These are phyloP conservation scores for Camellia oleifera DNA, from an alignment of 179 eudicot species.

Conservation along the genomic window DNA sequence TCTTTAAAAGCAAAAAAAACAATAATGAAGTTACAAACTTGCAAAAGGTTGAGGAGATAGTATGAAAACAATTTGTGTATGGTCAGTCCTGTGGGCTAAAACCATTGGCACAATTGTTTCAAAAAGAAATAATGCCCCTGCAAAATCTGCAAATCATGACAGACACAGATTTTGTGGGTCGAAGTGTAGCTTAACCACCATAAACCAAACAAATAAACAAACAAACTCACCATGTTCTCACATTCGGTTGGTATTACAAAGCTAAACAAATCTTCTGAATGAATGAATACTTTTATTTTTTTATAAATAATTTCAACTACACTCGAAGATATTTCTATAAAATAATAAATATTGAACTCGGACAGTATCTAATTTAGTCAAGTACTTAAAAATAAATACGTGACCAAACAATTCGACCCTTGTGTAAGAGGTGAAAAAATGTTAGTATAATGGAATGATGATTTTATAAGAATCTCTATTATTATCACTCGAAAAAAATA, in stretches of 20 bases:
- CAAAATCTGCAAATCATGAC: not conserved
- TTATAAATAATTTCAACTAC: not conserved
- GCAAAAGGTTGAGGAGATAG: no score
- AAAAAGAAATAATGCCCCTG: not conserved
- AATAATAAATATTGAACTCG: no score
- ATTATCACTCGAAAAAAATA: no score
- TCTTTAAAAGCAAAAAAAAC: no score
- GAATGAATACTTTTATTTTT: not conserved
- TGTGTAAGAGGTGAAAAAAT: no score
- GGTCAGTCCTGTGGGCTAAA: not conserved
- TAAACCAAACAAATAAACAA: not conserved
- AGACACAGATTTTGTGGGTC: not conserved
- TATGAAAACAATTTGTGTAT: not conserved
- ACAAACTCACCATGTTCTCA: not conserved
- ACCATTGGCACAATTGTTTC: not conserved
- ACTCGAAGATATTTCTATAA: not conserved
- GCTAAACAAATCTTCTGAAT: not conserved
- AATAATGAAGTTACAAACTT: no score
- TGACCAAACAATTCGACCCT: no score
- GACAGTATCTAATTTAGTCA: no score
- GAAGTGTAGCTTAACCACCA: conserved; percentile 9
- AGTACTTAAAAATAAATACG: no score
- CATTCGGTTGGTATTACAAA: not conserved
- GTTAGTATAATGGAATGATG: no score
- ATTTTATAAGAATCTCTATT: no score